These are phyloP conservation scores for Elsinoe necatrix DNA, from an alignment of 2,329 filamentous ascomycete species.

Conservation along the genomic window DNA sequence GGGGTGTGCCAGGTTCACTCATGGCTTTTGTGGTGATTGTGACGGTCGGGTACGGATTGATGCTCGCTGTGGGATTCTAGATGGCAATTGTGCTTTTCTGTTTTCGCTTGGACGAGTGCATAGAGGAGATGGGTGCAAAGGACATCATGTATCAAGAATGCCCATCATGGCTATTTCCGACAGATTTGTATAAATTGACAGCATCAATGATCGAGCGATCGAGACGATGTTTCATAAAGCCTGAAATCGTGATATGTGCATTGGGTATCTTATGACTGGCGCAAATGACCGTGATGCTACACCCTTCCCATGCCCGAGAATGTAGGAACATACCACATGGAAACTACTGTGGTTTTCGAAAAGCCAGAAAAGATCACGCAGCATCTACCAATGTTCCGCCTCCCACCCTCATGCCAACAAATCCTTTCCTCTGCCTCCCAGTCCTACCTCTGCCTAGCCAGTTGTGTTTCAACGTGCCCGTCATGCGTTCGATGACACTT, in stretches of 20 bases:
- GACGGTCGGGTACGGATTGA: conserved; percentile 82
- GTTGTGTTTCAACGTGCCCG: conserved; percentile 85
- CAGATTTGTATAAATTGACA: neutral
- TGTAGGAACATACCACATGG: too few relatives aligned
- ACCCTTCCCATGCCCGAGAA: neutral
- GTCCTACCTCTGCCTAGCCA: conserved; percentile 89
- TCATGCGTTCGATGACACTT: conserved; percentile 71
- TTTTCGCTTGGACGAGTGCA: conserved; percentile 8
- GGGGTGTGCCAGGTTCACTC: conserved; percentile 82
- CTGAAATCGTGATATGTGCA: neutral
- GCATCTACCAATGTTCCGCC: conserved; percentile 19
- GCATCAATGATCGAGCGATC: neutral
- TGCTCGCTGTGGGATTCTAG: conserved; percentile 65
- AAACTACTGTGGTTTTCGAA: neutral
- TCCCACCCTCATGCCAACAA: conserved; percentile 59
- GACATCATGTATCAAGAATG: too few relatives aligned
- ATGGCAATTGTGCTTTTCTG: conserved; percentile 2
- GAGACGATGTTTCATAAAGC: neutral
- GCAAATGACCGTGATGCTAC: neutral
- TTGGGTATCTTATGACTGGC: neutral
- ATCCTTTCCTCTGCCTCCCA: conserved; percentile 78
- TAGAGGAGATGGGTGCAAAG: too few relatives aligned
- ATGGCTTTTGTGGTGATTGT: conserved; percentile 75
- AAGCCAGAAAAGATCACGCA: neutral
- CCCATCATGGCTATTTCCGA: neutral